phyloP scores from a whole-genome alignment of 371 early-diverging fungal genomes.

The Mortierella sp. region DNA sequence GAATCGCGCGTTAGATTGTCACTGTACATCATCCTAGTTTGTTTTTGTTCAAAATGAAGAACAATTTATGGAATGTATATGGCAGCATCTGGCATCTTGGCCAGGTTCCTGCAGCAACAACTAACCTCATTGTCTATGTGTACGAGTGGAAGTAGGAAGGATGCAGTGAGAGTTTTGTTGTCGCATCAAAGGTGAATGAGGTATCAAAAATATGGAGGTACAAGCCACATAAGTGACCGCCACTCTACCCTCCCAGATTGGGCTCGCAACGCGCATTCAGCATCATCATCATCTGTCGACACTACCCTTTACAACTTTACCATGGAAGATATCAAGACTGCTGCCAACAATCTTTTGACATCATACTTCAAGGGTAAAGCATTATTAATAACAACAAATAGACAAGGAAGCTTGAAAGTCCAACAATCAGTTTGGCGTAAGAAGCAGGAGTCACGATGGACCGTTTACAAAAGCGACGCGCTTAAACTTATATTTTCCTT shows the following conservation, averaged over 20 bases:
- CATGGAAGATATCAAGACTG: constrained; percentile 43
- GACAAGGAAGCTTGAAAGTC: no score
- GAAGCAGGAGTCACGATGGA: no score
- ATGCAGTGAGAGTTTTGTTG: background rate
- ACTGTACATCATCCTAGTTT: no score
- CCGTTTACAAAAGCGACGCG: no score
- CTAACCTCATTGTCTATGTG: background rate
- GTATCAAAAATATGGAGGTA: background rate
- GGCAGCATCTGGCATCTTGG: background rate
- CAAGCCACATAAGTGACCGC: no score
- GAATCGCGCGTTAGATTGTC: constrained; percentile 23
- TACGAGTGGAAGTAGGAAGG: background rate
- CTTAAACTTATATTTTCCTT: no score
- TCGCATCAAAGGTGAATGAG: background rate
- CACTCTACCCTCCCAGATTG: background rate
- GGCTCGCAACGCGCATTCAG: background rate
- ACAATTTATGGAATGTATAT: background rate
- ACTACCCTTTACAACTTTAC: background rate
- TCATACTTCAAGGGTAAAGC: constrained; percentile 45
- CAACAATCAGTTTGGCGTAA: no score
- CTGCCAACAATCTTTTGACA: constrained; percentile 26
- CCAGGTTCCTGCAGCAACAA: background rate
- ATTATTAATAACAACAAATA: no score
- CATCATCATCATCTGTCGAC: constrained; percentile 12
- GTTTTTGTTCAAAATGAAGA: background rate